Percentiles rank a stretch among this genome's conserved stretches.
These are phyloP conservation scores for Colletotrichum horii DNA, from an alignment of 2,329 filamentous ascomycete genomes.

Conservation along the genomic window DNA sequence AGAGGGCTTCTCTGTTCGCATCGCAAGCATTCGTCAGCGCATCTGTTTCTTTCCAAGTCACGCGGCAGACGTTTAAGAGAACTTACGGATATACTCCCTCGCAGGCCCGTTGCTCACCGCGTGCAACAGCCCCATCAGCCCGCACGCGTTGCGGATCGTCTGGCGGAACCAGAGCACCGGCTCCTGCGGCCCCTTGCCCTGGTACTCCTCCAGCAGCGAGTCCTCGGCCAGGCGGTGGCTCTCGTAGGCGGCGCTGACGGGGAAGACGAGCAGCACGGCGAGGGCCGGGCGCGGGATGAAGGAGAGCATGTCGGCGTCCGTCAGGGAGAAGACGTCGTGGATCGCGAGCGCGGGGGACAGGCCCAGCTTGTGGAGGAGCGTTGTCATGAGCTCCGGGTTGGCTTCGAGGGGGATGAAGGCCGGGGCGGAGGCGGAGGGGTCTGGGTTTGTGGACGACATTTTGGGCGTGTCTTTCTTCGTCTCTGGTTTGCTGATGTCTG, in stretches of 20 bases:
- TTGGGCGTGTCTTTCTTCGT: background rate
- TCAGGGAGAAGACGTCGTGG: constrained; percentile 91
- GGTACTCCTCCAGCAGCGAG: constrained; percentile 65
- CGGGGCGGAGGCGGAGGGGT: constrained; percentile 40
- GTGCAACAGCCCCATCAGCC: constrained; percentile 87
- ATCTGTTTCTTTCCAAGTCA: background rate
- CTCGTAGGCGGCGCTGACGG: constrained; percentile 81
- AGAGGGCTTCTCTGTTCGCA: constrained; percentile 49
- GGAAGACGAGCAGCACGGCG: constrained; percentile 91
- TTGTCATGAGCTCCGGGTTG: constrained; percentile 89
- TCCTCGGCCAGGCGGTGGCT: constrained; percentile 78
- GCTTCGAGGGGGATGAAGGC: constrained; percentile 68
- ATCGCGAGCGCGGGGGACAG: constrained; percentile 78
- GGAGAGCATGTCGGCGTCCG: constrained; percentile 81
- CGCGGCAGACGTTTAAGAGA: background rate
- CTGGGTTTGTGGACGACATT: constrained; percentile 39
- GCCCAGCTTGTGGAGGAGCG: constrained; percentile 82
- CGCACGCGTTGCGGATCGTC: constrained; percentile 93
- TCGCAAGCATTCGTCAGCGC: background rate
- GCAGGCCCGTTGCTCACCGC: constrained; percentile 80
- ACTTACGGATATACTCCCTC: constrained; percentile 61
- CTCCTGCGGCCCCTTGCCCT: constrained; percentile 69
- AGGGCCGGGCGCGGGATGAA: constrained; percentile 89
- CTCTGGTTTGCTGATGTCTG: background rate
- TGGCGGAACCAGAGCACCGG: constrained; percentile 93